Conservation (phyloP, 192 early-diverging fungal species). For the Backusella morwellensis region DNA sequence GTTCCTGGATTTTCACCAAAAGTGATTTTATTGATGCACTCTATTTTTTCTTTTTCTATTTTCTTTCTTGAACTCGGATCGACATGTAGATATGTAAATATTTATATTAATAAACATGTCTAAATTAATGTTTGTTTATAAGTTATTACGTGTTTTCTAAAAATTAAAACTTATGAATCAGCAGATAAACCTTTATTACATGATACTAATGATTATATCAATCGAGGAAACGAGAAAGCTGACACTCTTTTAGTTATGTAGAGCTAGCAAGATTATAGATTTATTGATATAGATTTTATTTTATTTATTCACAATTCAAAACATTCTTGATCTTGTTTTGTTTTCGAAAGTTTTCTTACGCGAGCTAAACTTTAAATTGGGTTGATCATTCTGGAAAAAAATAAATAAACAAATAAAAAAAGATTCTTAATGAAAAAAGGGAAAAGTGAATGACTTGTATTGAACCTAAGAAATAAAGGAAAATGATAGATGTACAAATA, state of each 20-base stretch:
- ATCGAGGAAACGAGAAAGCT: not conserved
- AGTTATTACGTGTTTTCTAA: not conserved
- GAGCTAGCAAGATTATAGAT: no score
- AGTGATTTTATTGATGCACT: no score
- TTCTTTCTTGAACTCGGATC: not conserved
- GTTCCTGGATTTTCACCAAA: not conserved
- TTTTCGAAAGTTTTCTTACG: not conserved
- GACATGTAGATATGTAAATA: no score
- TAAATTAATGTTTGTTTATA: not conserved
- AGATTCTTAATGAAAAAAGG: not conserved
- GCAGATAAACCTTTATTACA: not conserved
- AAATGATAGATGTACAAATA: not conserved
- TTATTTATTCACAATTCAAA: no score
- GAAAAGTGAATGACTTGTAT: not conserved
- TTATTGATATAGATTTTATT: no score
- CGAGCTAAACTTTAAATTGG: not conserved
- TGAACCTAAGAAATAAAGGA: no score
- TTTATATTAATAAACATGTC: not conserved
- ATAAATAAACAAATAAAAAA: not conserved
- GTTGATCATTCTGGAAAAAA: not conserved
- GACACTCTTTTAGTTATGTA: no score
- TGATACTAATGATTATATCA: not conserved
- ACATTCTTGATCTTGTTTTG: not conserved
- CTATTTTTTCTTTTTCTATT: not conserved
- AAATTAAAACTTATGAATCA: not conserved